Base-by-base conservation (phyloP, 805 yeast species). In the Ascoidea rubescens region DNA sequence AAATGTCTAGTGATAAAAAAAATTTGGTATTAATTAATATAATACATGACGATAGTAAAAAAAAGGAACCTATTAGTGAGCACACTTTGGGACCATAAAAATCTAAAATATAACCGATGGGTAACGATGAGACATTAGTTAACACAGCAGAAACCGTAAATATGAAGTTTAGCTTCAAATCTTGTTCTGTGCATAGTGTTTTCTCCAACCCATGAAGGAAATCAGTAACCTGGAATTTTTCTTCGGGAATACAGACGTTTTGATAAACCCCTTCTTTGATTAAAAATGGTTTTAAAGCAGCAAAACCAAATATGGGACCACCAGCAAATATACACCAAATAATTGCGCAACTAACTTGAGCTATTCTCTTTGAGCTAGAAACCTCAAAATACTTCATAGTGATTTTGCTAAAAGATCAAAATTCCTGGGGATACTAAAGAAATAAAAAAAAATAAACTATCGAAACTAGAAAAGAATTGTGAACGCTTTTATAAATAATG, bases 271-370 rank as follows among this genome's bases (percentile, higher is more conserved):
- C 88, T 62, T 91, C 90, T 12, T 71, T 63, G 30, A 88, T 75
- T 46, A 91, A 68, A 12, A 89, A 79, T 5, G 95, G 95, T 63
- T 91, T 91, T 52, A 90, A 70, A 2, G 98, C 97, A 30, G 97
- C 96, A 69, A 90, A 90, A 4, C 98, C 98, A 71, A 90, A 90
- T n/a, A 90, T 80, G 0, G 95, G 89, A 7, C 97, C 98, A 0
- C 96, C 96, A 0, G 96, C 88, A 48, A 88, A 71, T 16, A 90
- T 68, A 68, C 96, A 90, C 96, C 96, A 90, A 0, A 73, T 52
- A 30, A 87, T 78, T 45, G 96, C 91, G 66, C 96, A 85, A 2
- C 62, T 48, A 10, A 86, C 75, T 63, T 88, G 95, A 1, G 72
- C 53, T 7, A 72, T 51, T 48, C 56, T 50, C 16, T 52, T 50